These are phyloP conservation scores for Picochlorum sp. DNA, from an alignment of 139 green algal genomes.

Conservation along the genomic window DNA sequence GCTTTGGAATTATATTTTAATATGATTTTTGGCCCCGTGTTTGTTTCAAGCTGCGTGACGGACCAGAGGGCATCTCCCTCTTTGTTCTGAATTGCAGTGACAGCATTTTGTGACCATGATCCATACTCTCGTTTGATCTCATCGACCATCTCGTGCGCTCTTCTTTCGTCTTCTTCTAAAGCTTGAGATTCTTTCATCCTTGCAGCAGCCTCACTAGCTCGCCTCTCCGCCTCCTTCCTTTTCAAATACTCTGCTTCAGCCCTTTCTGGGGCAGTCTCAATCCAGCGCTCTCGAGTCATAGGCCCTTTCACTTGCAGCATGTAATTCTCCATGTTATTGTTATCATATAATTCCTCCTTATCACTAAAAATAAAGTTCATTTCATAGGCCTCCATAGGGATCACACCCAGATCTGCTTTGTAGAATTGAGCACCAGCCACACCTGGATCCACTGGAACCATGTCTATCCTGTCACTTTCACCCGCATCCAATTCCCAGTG, in stretches of 20 bases:
- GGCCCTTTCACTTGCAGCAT: slow-evolving; percentile 22
- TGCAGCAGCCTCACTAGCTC: slow-evolving; percentile 11
- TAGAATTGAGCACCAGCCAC: slow-evolving; percentile 43
- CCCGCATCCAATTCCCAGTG: slow-evolving; percentile 47
- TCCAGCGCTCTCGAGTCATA: slow-evolving; percentile 44
- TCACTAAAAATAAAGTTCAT: slow-evolving; percentile 73
- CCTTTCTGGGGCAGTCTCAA: slow-evolving; percentile 21
- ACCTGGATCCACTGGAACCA: slow-evolving; percentile 26
- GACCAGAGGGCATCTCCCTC: not conserved
- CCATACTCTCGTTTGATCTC: slow-evolving; percentile 19
- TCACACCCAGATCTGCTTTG: slow-evolving; percentile 2
- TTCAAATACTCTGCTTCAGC: slow-evolving; percentile 14
- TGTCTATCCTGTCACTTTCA: slow-evolving; percentile 22
- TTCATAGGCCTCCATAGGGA: slow-evolving; percentile 58
- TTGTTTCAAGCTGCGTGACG: not conserved
- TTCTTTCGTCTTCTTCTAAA: not conserved
- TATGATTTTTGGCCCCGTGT: slow-evolving; percentile 1
- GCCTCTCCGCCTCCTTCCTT: not conserved
- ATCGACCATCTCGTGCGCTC: slow-evolving; percentile 11
- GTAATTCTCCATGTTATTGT: slow-evolving; percentile 51
- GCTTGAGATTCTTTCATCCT: slow-evolving; percentile 15
- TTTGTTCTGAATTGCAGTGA: not conserved
- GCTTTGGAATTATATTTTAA: slow-evolving; percentile 13
- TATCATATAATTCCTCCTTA: slow-evolving; percentile 38
- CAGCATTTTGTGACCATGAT: slow-evolving; percentile 11